phyloP scores from a whole-genome alignment of 1,284 basidiomycete genomes.

The Athelia sp. region DNA sequence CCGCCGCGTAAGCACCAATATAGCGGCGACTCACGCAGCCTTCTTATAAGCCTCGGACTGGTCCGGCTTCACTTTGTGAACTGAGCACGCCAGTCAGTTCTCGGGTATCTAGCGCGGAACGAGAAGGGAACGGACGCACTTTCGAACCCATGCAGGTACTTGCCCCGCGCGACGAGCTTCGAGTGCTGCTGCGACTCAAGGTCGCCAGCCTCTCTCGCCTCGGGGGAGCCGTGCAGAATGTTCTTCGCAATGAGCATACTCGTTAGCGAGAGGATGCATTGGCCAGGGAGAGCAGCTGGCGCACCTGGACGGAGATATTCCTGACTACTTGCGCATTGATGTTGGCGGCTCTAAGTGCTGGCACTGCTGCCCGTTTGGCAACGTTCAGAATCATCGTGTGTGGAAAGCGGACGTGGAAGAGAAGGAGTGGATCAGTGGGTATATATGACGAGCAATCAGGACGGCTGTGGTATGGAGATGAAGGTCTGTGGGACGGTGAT shows the following conservation, averaged over 20 bases:
- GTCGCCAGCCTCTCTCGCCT: conserved; percentile 81
- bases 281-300: too few species aligned
- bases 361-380: too few species aligned
- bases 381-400: too few species aligned
- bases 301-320: too few species aligned
- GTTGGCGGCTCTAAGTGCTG: not conserved
- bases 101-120: not conserved
- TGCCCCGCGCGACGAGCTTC: conserved; percentile 78
- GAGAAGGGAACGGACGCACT: conserved; percentile 43
- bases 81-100: conserved; percentile 31
- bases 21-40: conserved; percentile 76
- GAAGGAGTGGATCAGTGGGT: too few species aligned
- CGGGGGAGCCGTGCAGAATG: conserved; percentile 65
- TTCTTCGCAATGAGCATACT: too few species aligned
- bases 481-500: too few species aligned
- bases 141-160: conserved; percentile 87
- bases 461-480: too few species aligned
- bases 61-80: conserved; percentile 80
- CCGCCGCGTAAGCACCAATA: too few species aligned
- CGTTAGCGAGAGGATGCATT: too few species aligned
- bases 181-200: conserved; percentile 77
- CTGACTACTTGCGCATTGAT: not conserved
- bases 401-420: too few species aligned
- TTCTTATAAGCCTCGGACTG: conserved; percentile 78
- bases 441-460: too few species aligned